phyloP scores from a whole-genome alignment of 805 yeast species.

The Debaryomyces castellii region DNA sequence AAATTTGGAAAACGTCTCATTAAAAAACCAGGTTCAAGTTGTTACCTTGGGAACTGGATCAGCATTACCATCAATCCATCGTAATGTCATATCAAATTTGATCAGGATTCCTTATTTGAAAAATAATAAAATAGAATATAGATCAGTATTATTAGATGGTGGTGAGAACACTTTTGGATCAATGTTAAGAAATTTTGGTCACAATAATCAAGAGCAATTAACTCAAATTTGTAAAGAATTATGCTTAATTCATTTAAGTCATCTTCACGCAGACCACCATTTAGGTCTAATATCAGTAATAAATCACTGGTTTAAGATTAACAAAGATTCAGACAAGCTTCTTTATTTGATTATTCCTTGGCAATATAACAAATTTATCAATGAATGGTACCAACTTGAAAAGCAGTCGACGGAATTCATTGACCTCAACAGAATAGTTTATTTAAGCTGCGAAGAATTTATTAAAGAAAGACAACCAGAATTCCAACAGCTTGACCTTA shows the following conservation, averaged over 20 bases:
- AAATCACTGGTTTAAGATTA: conserved; percentile 59
- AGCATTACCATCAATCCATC: conserved; percentile 77
- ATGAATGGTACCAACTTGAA: conserved; percentile 66
- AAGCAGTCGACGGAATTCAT: conserved; percentile 16
- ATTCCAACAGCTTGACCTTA: conserved; percentile 25
- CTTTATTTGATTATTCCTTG: conserved; percentile 73
- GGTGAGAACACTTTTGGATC: conserved; percentile 91
- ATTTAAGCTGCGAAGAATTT: conserved; percentile 63
- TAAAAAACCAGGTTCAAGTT: conserved; percentile 59
- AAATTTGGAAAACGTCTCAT: conserved; percentile 11
- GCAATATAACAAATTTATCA: conserved; percentile 64
- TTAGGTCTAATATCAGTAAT: conserved; percentile 75
- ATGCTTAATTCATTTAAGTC: conserved; percentile 70
- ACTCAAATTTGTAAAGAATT: conserved; percentile 56
- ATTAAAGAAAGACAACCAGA: conserved; percentile 31
- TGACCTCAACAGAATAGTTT: conserved; percentile 44
- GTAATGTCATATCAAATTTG: conserved; percentile 83
- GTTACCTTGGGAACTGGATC: conserved; percentile 91
- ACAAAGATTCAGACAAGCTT: conserved; percentile 26
- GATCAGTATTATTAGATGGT: conserved; percentile 75
- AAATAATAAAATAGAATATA: conserved; percentile 22
- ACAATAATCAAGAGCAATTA: conserved; percentile 35
- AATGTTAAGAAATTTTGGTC: conserved; percentile 59
- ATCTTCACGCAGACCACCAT: conserved; percentile 97
- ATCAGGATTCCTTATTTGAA: conserved; percentile 61